Conservation (phyloP, 2,329 filamentous ascomycete genomes). For the Botrytis aclada region DNA sequence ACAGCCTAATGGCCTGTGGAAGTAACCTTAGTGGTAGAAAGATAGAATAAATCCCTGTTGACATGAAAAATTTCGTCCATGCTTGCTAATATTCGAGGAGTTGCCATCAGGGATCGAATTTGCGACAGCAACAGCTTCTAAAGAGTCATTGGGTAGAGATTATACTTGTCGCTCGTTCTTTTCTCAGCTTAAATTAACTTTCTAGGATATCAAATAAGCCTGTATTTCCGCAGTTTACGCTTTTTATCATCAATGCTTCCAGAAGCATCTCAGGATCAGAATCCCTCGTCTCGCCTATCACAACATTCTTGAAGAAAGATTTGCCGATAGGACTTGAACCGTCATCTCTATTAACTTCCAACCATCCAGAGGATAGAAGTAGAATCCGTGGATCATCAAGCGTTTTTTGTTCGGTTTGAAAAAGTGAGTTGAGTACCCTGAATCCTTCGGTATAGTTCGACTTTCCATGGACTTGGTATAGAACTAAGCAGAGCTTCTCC, state of each 20-base stretch:
- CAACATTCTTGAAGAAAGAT: fast-evolving
- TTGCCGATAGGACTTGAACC: background rate
- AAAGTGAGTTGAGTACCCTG: background rate
- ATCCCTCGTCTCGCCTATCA: background rate
- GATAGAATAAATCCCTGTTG: too few relatives aligned
- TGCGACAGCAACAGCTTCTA: background rate
- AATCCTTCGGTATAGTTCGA: background rate
- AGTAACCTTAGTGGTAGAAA: too few relatives aligned
- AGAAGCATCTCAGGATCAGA: background rate
- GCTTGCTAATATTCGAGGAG: too few relatives aligned
- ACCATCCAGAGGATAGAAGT: background rate
- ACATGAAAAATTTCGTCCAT: too few relatives aligned
- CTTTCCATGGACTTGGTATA: background rate
- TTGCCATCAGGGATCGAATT: too few relatives aligned
- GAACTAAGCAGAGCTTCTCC: background rate
- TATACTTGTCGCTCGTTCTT: fast-evolving
- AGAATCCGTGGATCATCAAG: background rate
- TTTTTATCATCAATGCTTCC: background rate
- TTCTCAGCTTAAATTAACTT: background rate
- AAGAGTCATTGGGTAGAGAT: background rate
- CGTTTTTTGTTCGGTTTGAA: background rate
- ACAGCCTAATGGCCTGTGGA: too few relatives aligned
- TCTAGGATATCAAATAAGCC: background rate
- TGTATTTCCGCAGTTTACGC: background rate
- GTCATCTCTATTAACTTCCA: background rate